A percentile compares a stretch with the other conserved stretches of the same genome.
Evolutionary conservation across 179 eudicot species (phyloP).

Genomic region (Pouteria campechiana): DNA sequence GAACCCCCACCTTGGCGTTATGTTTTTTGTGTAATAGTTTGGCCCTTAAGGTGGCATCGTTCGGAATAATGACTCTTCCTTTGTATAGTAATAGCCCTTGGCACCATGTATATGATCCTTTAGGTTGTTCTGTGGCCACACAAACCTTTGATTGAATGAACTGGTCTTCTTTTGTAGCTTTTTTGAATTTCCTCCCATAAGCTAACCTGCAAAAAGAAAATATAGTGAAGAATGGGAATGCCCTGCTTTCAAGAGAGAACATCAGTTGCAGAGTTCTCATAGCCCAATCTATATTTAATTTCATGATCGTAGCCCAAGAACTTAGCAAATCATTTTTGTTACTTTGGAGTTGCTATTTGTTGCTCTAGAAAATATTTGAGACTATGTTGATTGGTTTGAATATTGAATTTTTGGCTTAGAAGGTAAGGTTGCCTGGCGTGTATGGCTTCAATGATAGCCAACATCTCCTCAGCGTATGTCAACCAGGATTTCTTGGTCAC

Average conservation of each 20-base stretch:
- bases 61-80: too few species aligned
- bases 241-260: neutral
- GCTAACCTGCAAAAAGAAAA: too few species aligned
- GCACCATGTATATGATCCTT: too few species aligned
- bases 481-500: slow-evolving; percentile 1
- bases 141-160: neutral
- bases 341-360: too few species aligned
- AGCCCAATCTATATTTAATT: neutral
- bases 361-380: too few species aligned
- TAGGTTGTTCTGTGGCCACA: too few species aligned
- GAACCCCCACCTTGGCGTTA: neutral
- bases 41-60: too few species aligned
- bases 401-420: neutral
- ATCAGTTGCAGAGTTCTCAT: neutral
- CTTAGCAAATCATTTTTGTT: neutral
- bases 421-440: neutral
- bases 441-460: neutral
- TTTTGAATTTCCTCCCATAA: neutral
- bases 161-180: neutral
- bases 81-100: too few species aligned
- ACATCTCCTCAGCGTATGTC: neutral
- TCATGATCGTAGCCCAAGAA: neutral
- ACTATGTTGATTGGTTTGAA: too few species aligned
- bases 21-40: too few species aligned
- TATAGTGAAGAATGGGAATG: too few species aligned